A percentile compares a stretch with the other conserved stretches of the same genome.
Conservation (phyloP, 192 early-diverging fungal genomes). For the Rhizophagus prolifer region DNA sequence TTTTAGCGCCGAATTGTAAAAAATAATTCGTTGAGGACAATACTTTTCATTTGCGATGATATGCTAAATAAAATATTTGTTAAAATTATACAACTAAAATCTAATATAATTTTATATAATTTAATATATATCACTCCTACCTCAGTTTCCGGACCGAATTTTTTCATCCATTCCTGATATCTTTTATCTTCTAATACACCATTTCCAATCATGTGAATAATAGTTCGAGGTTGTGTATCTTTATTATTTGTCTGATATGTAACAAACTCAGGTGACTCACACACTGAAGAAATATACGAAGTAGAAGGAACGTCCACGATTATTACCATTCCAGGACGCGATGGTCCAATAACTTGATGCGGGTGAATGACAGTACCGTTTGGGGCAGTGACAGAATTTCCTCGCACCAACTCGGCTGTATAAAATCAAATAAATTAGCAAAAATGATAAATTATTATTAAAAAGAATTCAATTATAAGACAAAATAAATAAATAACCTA, state of each 20-base stretch:
- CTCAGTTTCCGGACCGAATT: constrained; percentile 66
- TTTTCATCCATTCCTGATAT: constrained; percentile 75
- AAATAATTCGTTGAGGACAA: constrained; percentile 64
- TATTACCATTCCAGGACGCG: constrained; percentile 58
- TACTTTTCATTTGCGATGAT: constrained; percentile 69
- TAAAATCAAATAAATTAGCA: background rate
- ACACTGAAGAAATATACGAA: constrained; percentile 54
- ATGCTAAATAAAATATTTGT: constrained; percentile 45
- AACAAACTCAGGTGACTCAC: constrained; percentile 43
- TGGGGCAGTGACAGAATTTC: constrained; percentile 53
- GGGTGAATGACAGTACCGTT: constrained; percentile 72
- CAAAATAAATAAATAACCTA: background rate
- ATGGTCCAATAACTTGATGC: constrained; percentile 63
- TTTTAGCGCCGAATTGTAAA: constrained; percentile 58
- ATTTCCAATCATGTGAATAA: constrained; percentile 70
- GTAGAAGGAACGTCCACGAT: constrained; percentile 61
- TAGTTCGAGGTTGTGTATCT: constrained; percentile 38
- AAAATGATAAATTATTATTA: background rate
- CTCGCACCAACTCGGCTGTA: constrained; percentile 53
- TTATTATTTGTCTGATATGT: constrained; percentile 35
- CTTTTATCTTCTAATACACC: constrained; percentile 59
- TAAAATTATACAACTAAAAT: background rate
- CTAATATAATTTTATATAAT: background rate
- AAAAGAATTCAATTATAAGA: background rate
- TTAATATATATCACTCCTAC: constrained; percentile 30